Percentiles rank a stretch among this genome's conserved stretches.
Conservation (phyloP, 768 basidiomycete species). For the Tulasnella sp. region DNA sequence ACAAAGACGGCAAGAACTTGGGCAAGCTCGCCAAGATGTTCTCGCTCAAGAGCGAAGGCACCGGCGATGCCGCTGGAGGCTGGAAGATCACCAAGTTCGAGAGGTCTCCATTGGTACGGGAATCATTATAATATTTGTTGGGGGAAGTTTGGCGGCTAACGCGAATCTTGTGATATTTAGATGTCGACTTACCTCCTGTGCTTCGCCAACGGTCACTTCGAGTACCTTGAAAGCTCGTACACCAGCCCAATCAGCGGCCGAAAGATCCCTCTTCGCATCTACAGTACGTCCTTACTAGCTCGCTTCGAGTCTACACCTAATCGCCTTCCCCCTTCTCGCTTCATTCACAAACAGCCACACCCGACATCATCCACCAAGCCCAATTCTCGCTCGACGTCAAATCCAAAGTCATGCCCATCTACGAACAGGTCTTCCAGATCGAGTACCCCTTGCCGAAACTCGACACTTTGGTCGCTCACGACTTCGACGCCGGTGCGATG, state of each 20-base stretch:
- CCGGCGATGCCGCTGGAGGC: constrained; percentile 36
- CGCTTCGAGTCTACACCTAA: not conserved
- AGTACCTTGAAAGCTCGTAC: constrained; percentile 68
- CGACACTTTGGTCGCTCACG: constrained; percentile 84
- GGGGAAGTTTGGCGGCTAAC: not conserved
- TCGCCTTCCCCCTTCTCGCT: not conserved
- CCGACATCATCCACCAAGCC: constrained; percentile 77
- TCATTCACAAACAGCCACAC: constrained; percentile 53
- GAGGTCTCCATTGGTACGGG: constrained; percentile 63
- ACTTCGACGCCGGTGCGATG: constrained; percentile 91
- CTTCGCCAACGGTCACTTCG: constrained; percentile 77
- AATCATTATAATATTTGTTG: not conserved
- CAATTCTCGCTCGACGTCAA: constrained; percentile 86
- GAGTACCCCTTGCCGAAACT: constrained; percentile 92
- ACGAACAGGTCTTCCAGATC: constrained; percentile 88
- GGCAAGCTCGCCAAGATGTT: constrained; percentile 45
- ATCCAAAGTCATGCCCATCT: constrained; percentile 74
- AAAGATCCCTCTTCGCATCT: constrained; percentile 77
- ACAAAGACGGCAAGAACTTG: constrained; percentile 39
- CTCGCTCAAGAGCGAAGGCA: constrained; percentile 42
- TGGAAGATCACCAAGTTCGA: constrained; percentile 86
- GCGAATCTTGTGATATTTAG: constrained; percentile 30
- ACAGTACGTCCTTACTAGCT: constrained; percentile 47
- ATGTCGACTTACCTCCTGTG: constrained; percentile 91
- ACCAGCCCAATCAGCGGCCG: constrained; percentile 75